phyloP scores from a whole-genome alignment of 2,329 filamentous ascomycete species.

The Proliferodiscus dingleyae region DNA sequence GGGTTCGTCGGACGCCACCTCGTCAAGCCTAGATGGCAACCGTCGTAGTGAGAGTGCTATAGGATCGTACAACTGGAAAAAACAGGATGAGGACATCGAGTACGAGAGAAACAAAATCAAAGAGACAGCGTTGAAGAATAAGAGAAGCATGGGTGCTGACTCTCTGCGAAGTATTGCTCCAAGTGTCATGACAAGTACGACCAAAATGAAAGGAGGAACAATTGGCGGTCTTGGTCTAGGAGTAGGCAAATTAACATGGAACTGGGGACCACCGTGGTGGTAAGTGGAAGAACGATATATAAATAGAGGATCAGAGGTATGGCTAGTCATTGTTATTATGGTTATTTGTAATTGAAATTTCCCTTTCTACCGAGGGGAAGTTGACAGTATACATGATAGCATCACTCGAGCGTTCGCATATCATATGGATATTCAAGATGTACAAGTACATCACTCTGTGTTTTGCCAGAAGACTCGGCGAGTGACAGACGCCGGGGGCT shows the following conservation, averaged over 20 bases:
- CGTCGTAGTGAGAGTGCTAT: neutral
- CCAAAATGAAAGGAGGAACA: constrained; percentile 6
- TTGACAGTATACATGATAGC: too few relatives aligned
- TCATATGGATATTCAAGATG: too few relatives aligned
- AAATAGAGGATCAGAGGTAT: neutral
- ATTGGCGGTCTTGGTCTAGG: constrained; percentile 14
- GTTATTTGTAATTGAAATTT: neutral
- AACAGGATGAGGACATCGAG: constrained; percentile 6
- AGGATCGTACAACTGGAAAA: neutral
- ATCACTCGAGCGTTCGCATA: too few relatives aligned
- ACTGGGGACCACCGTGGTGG: constrained; percentile 18
- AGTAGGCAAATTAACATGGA: constrained; percentile 13
- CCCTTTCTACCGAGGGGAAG: too few relatives aligned
- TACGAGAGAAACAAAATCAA: constrained; percentile 17
- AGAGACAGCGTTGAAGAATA: constrained; percentile 22
- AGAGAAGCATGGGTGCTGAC: constrained; percentile 22
- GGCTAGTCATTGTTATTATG: neutral
- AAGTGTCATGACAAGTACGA: constrained; percentile 13
- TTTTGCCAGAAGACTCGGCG: too few relatives aligned
- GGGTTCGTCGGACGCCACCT: constrained; percentile 10
- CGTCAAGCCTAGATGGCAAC: constrained; percentile 4
- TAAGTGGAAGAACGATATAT: constrained; percentile 2
- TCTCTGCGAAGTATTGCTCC: constrained; percentile 24
- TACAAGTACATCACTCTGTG: too few relatives aligned
- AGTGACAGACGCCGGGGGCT: too few relatives aligned